A percentile compares a stretch with the other conserved stretches of the same genome.
phyloP scores from a whole-genome alignment of 2,329 filamentous ascomycete species.

The Cryphonectria japonica region DNA sequence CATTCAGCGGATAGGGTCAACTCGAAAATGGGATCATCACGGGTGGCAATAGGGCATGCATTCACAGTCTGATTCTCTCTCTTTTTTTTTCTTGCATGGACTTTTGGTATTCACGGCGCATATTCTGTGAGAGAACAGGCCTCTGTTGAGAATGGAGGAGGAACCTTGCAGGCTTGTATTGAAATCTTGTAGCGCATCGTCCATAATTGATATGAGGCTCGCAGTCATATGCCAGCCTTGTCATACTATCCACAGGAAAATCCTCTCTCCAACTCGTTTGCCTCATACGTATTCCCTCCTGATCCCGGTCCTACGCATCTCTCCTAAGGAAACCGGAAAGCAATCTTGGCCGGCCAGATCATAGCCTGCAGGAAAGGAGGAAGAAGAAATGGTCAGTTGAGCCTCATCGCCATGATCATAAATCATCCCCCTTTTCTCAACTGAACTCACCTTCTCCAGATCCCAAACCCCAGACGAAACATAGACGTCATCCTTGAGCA shows the following conservation, averaged over 20 bases:
- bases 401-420: background rate
- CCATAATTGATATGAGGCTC: background rate
- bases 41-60: conserved; percentile 10
- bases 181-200: conserved; percentile 1
- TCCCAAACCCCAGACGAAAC: conserved; percentile 77
- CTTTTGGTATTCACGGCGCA: background rate
- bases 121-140: background rate
- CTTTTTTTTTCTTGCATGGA: background rate
- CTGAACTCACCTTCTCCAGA: conserved; percentile 60
- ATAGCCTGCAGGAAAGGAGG: conserved; percentile 42
- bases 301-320: background rate
- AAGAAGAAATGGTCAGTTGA: conserved; percentile 15
- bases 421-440: background rate
- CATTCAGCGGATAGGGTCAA: conserved; percentile 4
- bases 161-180: background rate
- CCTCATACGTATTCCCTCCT: background rate
- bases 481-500: conserved; percentile 75
- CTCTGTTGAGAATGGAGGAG: background rate
- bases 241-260: background rate
- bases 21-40: background rate
- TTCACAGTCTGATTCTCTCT: background rate
- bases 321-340: conserved; percentile 42
- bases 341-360: conserved; percentile 54
- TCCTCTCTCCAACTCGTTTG: background rate
- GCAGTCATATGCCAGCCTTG: background rate